Conservation (phyloP, 2,329 filamentous ascomycete species). For the Aspergillus caelatus region DNA sequence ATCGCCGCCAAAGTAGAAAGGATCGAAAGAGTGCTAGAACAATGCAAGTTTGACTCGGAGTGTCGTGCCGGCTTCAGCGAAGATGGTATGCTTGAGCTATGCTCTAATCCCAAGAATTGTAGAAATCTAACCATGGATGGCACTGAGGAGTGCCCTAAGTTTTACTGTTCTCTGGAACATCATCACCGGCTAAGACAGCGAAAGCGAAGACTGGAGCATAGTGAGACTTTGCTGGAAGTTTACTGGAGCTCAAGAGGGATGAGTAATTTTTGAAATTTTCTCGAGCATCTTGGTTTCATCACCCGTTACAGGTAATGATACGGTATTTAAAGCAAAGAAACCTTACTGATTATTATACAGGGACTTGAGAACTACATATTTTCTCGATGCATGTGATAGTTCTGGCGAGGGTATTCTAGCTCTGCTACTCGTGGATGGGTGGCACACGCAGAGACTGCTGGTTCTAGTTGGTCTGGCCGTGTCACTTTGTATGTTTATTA, state of each 20-base stretch:
- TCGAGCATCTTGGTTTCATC: not conserved
- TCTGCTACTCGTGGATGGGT: not conserved
- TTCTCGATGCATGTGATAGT: not conserved
- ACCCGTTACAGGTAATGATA: constrained; percentile 1
- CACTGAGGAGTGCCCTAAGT: not conserved
- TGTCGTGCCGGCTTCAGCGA: not conserved
- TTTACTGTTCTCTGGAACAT: not conserved
- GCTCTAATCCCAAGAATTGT: not conserved
- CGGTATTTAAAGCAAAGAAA: not conserved
- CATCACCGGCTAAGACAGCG: not conserved
- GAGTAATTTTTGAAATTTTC: not conserved
- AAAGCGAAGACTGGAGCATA: not conserved
- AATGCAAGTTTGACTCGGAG: not conserved
- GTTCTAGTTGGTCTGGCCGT: not conserved
- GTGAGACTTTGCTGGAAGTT: not conserved
- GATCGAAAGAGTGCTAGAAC: not conserved
- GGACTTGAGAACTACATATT: not conserved
- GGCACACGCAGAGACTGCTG: not conserved
- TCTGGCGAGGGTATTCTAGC: not conserved
- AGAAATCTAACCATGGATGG: not conserved
- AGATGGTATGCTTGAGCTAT: not conserved
- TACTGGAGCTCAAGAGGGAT: not conserved
- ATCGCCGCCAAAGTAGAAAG: not conserved
- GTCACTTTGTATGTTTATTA: not conserved
- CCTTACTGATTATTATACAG: not conserved